These are phyloP conservation scores for Panaeolus cyanescens DNA, from an alignment of 768 basidiomycete genomes.

Conservation along the genomic window DNA sequence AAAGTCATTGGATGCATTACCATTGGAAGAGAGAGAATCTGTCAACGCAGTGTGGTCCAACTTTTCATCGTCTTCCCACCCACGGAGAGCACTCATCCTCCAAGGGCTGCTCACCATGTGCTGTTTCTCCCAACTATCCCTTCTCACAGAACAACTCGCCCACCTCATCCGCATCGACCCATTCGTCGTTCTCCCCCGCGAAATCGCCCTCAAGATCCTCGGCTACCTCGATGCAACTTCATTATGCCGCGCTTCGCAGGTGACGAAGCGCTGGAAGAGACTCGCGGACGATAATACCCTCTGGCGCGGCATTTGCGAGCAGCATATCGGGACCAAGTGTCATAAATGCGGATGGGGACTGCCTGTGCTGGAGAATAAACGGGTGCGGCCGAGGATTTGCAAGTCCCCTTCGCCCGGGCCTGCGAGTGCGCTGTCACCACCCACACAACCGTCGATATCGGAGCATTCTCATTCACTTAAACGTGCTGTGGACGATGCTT, in stretches of 20 bases:
- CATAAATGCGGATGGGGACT: slow-evolving; percentile 97
- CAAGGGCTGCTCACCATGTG: slow-evolving; percentile 98
- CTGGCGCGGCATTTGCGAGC: slow-evolving; percentile 96
- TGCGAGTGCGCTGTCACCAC: slow-evolving; percentile 13
- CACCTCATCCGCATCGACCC: slow-evolving; percentile 97
- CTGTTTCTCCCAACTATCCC: slow-evolving; percentile 97
- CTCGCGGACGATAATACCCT: slow-evolving; percentile 95
- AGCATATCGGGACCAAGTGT: slow-evolving; percentile 97
- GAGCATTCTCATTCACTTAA: slow-evolving; percentile 18
- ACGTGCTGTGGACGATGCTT: slow-evolving; percentile 31
- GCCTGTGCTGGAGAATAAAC: slow-evolving; percentile 82
- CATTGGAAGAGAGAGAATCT: slow-evolving; percentile 81
- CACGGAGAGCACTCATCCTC: slow-evolving; percentile 89
- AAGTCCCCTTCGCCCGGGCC: slow-evolving; percentile 38
- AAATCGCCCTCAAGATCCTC: slow-evolving; percentile 85
- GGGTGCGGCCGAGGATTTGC: slow-evolving; percentile 42
- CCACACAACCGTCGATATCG: slow-evolving; percentile 13
- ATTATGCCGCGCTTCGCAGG: slow-evolving; percentile 91
- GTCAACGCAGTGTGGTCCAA: slow-evolving; percentile 95
- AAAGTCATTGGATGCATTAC: slow-evolving; percentile 89
- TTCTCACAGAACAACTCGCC: slow-evolving; percentile 88
- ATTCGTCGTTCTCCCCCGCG: slow-evolving; percentile 86
- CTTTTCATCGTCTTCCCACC: slow-evolving; percentile 93
- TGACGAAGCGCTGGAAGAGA: slow-evolving; percentile 78
- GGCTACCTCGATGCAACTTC: slow-evolving; percentile 90